phyloP scores from a whole-genome alignment of 106 monocot genomes.

The Apostasia ramifera region DNA sequence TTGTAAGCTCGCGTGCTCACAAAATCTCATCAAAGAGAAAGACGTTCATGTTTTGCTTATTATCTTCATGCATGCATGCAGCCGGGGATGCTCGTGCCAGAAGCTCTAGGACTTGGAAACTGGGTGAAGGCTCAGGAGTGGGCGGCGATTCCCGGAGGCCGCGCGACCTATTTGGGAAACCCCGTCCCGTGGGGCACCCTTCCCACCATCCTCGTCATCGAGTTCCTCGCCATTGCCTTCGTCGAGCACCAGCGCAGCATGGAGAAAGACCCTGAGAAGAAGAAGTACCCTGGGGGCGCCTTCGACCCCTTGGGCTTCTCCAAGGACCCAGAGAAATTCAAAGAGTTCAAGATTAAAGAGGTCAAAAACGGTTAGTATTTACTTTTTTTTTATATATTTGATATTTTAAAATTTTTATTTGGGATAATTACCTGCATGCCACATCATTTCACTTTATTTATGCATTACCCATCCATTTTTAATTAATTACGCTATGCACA shows the following conservation, averaged over 20 bases:
- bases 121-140: conserved; percentile 98
- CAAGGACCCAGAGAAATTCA: conserved; percentile 77
- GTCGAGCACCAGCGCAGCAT: conserved; percentile 97
- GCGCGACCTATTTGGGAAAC: conserved; percentile 88
- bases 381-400: background rate
- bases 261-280: conserved; percentile 98
- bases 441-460: too few species aligned
- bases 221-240: conserved; percentile 80
- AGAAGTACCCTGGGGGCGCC: conserved; percentile 94
- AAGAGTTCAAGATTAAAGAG: conserved; percentile 96
- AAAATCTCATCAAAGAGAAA: too few species aligned
- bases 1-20: conserved; percentile 25
- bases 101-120: conserved; percentile 87
- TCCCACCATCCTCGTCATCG: conserved; percentile 77
- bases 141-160: conserved; percentile 83
- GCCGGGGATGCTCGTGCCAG: conserved; percentile 83
- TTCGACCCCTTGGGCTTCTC: conserved; percentile 93
- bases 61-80: conserved; percentile 10
- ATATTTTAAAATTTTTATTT: too few species aligned
- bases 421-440: too few species aligned
- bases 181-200: conserved; percentile 93
- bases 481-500: too few species aligned
- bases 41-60: background rate
- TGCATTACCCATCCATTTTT: too few species aligned
- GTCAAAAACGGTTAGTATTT: conserved; percentile 67